phyloP scores from a whole-genome alignment of 495 filamentous ascomycete species.

The Aspergillus carlsbadensis region DNA sequence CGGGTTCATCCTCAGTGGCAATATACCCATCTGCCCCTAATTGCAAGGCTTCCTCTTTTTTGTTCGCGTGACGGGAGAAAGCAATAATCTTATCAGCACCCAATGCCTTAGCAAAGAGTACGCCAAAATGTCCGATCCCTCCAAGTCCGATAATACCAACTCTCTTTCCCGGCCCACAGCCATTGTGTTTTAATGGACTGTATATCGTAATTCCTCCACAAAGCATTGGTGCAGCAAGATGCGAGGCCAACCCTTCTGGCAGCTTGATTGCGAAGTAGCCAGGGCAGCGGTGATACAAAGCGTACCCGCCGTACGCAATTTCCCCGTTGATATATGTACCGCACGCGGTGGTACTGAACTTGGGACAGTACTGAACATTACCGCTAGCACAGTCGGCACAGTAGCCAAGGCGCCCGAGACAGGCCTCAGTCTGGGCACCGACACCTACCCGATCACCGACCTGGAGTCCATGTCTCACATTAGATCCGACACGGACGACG shows the following conservation, averaged over 20 bases:
- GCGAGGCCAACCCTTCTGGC: slow-evolving; percentile 57
- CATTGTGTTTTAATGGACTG: slow-evolving; percentile 69
- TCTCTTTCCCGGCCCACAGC: slow-evolving; percentile 73
- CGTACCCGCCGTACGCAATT: slow-evolving; percentile 69
- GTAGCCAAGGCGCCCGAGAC: slow-evolving; percentile 53
- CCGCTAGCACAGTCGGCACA: slow-evolving; percentile 68
- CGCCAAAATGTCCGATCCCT: slow-evolving; percentile 73
- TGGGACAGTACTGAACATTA: slow-evolving; percentile 64
- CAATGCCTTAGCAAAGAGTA: slow-evolving; percentile 63
- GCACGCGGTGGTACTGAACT: slow-evolving; percentile 50
- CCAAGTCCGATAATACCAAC: slow-evolving; percentile 85
- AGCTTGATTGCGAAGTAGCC: slow-evolving; percentile 77
- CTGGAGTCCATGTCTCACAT: slow-evolving; percentile 58
- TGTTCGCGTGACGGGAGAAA: slow-evolving; percentile 66
- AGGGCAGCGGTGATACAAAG: slow-evolving; percentile 68
- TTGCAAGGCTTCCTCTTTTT: slow-evolving; percentile 68
- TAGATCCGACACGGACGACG: slow-evolving; percentile 69
- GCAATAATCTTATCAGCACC: slow-evolving; percentile 75
- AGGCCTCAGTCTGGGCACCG: slow-evolving; percentile 76
- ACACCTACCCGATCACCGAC: slow-evolving; percentile 88
- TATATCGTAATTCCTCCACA: slow-evolving; percentile 82
- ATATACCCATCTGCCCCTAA: slow-evolving; percentile 67
- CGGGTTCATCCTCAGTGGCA: slow-evolving; percentile 74
- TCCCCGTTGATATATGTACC: slow-evolving; percentile 44
- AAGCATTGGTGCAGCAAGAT: slow-evolving; percentile 80